Percentiles rank a stretch among this genome's conserved stretches.
Evolutionary conservation across 2,329 filamentous ascomycete species (phyloP).

Genomic region (Lasiodiplodia citricola): DNA sequence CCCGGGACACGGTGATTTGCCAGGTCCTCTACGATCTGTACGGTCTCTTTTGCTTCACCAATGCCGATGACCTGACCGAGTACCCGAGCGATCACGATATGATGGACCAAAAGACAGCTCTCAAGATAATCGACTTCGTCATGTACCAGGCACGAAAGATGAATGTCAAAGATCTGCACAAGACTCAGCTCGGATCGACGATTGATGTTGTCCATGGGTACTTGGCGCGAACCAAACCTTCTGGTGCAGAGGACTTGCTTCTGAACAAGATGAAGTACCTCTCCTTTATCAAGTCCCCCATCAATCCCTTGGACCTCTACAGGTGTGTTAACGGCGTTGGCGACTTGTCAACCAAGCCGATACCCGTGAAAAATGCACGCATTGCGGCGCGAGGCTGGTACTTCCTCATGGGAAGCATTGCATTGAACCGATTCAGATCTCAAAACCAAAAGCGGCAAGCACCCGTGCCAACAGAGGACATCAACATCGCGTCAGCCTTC

Average conservation of each 20-base stretch:
- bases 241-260: conserved; percentile 71
- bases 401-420: conserved; percentile 86
- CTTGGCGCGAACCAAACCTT: conserved; percentile 74
- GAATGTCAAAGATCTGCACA: conserved; percentile 87
- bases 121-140: conserved; percentile 82
- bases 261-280: conserved; percentile 86
- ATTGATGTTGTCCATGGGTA: conserved; percentile 94
- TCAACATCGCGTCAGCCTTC: conserved; percentile 80
- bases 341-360: conserved; percentile 45
- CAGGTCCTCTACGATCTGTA: conserved; percentile 60
- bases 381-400: conserved; percentile 88
- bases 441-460: conserved; percentile 81
- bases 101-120: conserved; percentile 79
- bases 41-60: conserved; percentile 43
- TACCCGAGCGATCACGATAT: conserved; percentile 78
- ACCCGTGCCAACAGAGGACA: conserved; percentile 79
- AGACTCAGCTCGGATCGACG: conserved; percentile 85
- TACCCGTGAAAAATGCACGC: conserved; percentile 68
- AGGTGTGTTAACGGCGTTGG: conserved; percentile 80
- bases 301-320: conserved; percentile 81
- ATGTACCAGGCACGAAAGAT: conserved; percentile 80
- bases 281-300: conserved; percentile 79
- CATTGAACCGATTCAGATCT: conserved; percentile 82
- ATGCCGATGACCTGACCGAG: conserved; percentile 52
- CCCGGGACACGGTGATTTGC: conserved; percentile 75